Percentiles rank a stretch among this genome's conserved stretches.
phyloP scores from a whole-genome alignment of 1,284 basidiomycete genomes.

The Cryptococcus floricola region DNA sequence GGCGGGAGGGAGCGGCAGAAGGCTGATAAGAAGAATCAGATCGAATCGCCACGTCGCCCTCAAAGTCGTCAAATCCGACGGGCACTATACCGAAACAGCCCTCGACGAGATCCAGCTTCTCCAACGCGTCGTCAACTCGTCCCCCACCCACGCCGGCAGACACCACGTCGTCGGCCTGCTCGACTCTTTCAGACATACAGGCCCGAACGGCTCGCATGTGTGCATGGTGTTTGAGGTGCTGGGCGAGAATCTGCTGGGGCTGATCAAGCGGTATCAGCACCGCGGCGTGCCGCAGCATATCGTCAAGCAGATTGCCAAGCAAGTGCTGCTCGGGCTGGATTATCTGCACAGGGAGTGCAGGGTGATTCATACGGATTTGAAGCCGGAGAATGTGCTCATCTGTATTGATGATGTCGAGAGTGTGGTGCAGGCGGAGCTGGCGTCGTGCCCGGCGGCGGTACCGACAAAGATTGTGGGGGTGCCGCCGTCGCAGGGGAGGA shows the following conservation, averaged over 20 bases:
- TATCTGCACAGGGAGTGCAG: conserved; percentile 97
- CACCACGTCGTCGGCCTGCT: conserved; percentile 84
- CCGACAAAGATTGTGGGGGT: conserved; percentile 85
- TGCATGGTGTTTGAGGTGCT: conserved; percentile 99
- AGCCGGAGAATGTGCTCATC: conserved; percentile 97
- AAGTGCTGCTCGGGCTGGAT: conserved; percentile 89
- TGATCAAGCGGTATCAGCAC: conserved; percentile 88
- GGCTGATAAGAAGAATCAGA: conserved; percentile 50
- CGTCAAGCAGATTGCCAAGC: conserved; percentile 95
- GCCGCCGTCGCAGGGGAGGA: conserved; percentile 87
- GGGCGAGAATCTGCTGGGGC: conserved; percentile 93
- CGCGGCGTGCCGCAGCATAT: conserved; percentile 86
- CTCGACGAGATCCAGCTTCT: conserved; percentile 98
- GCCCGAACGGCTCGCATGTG: conserved; percentile 93
- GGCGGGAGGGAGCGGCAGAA: not conserved
- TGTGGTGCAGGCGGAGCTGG: conserved; percentile 83
- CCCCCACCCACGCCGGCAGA: conserved; percentile 57
- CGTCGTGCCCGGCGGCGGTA: conserved; percentile 56
- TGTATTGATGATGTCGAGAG: conserved; percentile 95
- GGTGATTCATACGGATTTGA: conserved; percentile 93
- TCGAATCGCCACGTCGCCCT: conserved; percentile 94
- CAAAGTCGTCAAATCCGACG: conserved; percentile 97
- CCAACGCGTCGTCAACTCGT: conserved; percentile 87
- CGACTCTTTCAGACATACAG: conserved; percentile 94
- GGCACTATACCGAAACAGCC: conserved; percentile 95